Percentiles rank a stretch among this genome's conserved stretches.
These are phyloP conservation scores for Diaporthe sp. DNA, from an alignment of 2,329 filamentous ascomycete species.

Conservation along the genomic window DNA sequence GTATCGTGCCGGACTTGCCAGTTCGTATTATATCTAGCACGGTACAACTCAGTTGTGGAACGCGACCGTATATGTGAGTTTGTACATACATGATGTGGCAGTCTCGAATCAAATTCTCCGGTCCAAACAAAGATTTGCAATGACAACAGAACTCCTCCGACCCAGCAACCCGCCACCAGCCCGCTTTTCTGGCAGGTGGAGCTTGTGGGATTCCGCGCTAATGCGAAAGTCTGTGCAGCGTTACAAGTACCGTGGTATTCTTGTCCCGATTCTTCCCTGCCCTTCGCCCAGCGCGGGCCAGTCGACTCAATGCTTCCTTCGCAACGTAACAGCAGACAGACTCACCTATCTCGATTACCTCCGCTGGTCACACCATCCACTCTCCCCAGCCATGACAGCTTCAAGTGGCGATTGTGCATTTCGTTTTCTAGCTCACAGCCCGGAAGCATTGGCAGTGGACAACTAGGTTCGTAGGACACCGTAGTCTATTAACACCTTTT, in stretches of 20 bases:
- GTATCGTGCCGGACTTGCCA: background rate
- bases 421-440: background rate
- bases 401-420: background rate
- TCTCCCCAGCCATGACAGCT: background rate
- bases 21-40: slow-evolving; percentile 3
- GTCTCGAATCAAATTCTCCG: background rate
- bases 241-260: background rate
- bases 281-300: background rate
- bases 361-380: slow-evolving; percentile 30
- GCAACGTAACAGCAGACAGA: slow-evolving; percentile 15
- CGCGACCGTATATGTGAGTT: background rate
- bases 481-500: background rate
- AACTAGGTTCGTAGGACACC: background rate
- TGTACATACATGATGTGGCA: background rate
- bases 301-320: background rate
- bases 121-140: slow-evolving; percentile 3
- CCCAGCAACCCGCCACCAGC: background rate
- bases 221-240: slow-evolving; percentile 2
- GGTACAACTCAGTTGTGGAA: slow-evolving; percentile 1
- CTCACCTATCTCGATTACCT: background rate
- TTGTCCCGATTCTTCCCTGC: background rate
- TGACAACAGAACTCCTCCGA: background rate
- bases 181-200: slow-evolving; percentile 27
- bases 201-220: slow-evolving; percentile 20
- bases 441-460: background rate